Conservation (phyloP, 1,284 basidiomycete genomes). For the Ceratobasidium sp. region DNA sequence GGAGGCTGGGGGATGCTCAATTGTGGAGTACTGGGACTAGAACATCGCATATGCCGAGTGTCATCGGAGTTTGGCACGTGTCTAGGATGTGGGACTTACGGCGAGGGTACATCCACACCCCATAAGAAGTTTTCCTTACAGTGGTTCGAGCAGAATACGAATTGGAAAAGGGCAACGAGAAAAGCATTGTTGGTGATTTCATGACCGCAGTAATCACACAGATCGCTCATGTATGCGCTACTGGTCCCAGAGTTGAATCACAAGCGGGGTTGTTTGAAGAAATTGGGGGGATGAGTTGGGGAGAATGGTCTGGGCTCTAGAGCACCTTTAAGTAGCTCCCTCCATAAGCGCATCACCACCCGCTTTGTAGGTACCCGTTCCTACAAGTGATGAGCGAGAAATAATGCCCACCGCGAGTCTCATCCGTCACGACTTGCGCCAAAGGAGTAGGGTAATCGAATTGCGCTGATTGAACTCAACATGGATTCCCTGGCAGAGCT, state of each 20-base stretch:
- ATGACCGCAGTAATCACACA: neutral
- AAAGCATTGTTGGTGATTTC: neutral
- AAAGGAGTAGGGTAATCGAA: too few species aligned
- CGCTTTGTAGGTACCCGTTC: too few species aligned
- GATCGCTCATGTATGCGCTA: neutral
- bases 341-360: too few species aligned
- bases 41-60: neutral
- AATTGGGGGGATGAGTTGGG: neutral
- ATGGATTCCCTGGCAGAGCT: too few species aligned
- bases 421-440: too few species aligned
- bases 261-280: neutral
- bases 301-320: neutral
- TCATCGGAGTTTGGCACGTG: too few species aligned
- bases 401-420: too few species aligned
- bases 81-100: neutral
- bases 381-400: too few species aligned
- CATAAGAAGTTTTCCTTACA: neutral
- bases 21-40: neutral
- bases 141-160: neutral
- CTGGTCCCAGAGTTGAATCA: neutral
- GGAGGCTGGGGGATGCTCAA: too few species aligned
- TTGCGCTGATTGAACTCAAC: too few species aligned
- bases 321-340: too few species aligned
- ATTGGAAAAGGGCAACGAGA: neutral
- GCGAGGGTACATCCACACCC: neutral